These are phyloP conservation scores for Aspergillus pseudoterreus DNA, from an alignment of 2,329 filamentous ascomycete genomes.

Conservation along the genomic window DNA sequence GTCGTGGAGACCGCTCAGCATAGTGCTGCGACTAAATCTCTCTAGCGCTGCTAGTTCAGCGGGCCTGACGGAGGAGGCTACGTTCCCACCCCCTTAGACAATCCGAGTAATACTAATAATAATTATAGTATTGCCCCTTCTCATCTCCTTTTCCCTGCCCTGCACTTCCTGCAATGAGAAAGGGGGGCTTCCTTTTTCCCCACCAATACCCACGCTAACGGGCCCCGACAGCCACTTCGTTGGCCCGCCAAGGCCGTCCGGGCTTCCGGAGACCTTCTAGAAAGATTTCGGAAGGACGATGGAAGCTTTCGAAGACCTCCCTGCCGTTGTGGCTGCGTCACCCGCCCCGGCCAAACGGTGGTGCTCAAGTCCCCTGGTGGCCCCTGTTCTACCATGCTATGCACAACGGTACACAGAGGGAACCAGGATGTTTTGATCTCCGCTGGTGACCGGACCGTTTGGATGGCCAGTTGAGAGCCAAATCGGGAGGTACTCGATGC, in stretches of 20 bases:
- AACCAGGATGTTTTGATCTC: neutral
- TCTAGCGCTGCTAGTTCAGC: constrained; percentile 11
- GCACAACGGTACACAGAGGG: neutral
- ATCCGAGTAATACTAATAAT: no score
- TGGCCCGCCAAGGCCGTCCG: constrained; percentile 14
- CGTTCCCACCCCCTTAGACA: constrained; percentile 3
- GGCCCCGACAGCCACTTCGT: constrained; percentile 9
- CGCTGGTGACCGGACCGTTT: no score
- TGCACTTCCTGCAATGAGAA: constrained; percentile 1
- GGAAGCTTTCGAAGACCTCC: constrained; percentile 12
- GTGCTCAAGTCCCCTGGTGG: constrained; percentile 10
- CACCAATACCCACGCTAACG: constrained; percentile 15
- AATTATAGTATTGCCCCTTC: neutral
- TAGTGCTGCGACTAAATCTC: constrained; percentile 8
- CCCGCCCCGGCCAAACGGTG: constrained; percentile 1
- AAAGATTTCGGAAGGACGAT: constrained; percentile 13
- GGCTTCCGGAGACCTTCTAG: constrained; percentile 20
- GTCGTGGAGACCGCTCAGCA: no score
- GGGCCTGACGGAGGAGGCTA: constrained; percentile 11
- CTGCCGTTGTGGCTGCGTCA: constrained; percentile 13
- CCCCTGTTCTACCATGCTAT: constrained; percentile 1
- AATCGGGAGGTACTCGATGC: no score
- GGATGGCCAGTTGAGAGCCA: no score
- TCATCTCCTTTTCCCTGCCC: constrained; percentile 2
- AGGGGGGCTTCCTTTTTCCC: constrained; percentile 7